phyloP scores from a whole-genome alignment of 2,329 filamentous ascomycete genomes.

The Ceratocystis ficicola region DNA sequence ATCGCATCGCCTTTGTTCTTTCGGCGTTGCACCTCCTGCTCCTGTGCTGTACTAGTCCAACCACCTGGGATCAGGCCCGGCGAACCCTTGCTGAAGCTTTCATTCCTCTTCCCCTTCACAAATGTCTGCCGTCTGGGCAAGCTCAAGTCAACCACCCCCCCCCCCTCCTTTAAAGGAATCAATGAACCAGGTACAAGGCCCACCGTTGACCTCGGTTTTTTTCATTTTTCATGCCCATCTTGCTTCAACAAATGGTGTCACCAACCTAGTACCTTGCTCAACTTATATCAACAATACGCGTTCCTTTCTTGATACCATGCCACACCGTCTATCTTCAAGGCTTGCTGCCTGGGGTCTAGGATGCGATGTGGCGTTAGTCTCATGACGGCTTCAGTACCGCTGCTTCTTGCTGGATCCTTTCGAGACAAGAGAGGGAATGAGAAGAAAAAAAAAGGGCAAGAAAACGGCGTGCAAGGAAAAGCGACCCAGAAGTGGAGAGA shows the following conservation, averaged over 20 bases:
- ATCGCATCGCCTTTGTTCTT: neutral
- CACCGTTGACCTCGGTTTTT: neutral
- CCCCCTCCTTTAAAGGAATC: neutral
- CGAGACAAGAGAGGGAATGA: neutral
- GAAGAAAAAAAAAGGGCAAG: neutral
- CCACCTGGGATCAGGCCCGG: slow-evolving; percentile 13
- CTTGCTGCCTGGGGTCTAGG: neutral
- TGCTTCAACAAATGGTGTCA: neutral
- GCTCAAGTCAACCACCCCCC: neutral
- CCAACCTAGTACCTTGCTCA: neutral
- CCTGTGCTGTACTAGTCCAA: neutral
- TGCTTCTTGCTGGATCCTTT: neutral
- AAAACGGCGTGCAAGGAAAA: neutral
- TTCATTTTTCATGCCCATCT: neutral
- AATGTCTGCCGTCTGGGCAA: neutral
- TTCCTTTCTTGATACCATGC: neutral
- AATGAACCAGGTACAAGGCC: neutral
- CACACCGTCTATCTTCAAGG: neutral
- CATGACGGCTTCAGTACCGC: neutral
- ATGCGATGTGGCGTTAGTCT: neutral
- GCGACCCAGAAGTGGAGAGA: neutral
- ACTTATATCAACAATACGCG: neutral
- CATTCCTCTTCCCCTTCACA: neutral
- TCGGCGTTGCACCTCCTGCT: neutral
- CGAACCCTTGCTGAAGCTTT: neutral